Evolutionary conservation across 352 stramenopile species (phyloP).

Genomic region (Pythium rhizo-oryzae): DNA sequence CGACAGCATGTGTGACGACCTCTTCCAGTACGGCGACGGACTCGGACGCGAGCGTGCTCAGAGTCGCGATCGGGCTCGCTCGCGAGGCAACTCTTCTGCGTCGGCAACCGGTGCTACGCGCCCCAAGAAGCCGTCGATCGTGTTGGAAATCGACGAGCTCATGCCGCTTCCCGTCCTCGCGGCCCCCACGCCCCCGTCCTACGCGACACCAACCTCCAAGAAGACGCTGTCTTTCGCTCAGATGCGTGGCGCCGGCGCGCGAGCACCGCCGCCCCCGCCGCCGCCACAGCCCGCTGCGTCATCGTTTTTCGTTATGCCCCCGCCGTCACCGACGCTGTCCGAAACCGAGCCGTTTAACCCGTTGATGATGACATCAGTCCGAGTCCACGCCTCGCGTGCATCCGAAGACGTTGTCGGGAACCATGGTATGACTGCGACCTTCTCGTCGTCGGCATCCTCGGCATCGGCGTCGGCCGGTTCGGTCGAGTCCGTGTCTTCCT

Average conservation of each 20-base stretch:
- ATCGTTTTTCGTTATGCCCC: slow-evolving; percentile 14
- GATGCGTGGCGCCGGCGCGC: slow-evolving; percentile 6
- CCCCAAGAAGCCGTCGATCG: slow-evolving; percentile 11
- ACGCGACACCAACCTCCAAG: slow-evolving; percentile 9
- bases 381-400: slow-evolving; percentile 10
- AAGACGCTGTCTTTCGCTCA: slow-evolving; percentile 28
- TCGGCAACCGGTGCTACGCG: slow-evolving; percentile 4
- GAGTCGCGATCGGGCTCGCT: slow-evolving; percentile 17
- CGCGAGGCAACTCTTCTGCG: slow-evolving; percentile 13
- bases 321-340: slow-evolving; percentile 14
- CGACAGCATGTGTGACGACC: slow-evolving; percentile 29
- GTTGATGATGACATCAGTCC: slow-evolving; percentile 25
- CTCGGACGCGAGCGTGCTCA: slow-evolving; percentile 11
- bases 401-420: slow-evolving; percentile 17
- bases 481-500: slow-evolving; percentile 4
- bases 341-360: slow-evolving; percentile 18
- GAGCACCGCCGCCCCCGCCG: slow-evolving; percentile 13
- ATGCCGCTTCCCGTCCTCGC: slow-evolving; percentile 4
- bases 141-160: slow-evolving; percentile 26
- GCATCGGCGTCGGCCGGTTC: slow-evolving; percentile 10
- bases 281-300: not conserved
- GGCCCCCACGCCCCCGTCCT: not conserved
- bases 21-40: slow-evolving; percentile 28
- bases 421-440: not conserved
- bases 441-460: slow-evolving; percentile 13